Evolutionary conservation across 148 eudicot genomes (phyloP).

Genomic region (Oxyria digyna): DNA sequence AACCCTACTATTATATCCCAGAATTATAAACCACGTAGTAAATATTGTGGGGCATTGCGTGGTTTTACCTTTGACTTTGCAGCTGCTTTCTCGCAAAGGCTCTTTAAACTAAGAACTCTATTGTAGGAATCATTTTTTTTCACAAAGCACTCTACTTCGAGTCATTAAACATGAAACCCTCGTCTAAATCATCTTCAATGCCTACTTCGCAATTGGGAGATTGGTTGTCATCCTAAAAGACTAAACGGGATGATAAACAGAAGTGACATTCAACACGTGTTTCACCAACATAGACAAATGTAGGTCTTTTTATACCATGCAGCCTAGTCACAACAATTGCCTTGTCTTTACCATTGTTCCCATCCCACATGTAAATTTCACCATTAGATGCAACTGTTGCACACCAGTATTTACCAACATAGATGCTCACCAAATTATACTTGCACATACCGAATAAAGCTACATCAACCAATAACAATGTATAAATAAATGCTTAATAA

Average conservation of each 20-base stretch:
- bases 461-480: slow-evolving; percentile 13
- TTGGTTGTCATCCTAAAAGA: slow-evolving; percentile 19
- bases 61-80: slow-evolving; percentile 77
- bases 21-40: no score
- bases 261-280: slow-evolving; percentile 69
- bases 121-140: slow-evolving; percentile 21
- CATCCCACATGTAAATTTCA: slow-evolving; percentile 87
- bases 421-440: slow-evolving; percentile 42
- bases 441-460: slow-evolving; percentile 62
- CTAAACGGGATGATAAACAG: slow-evolving; percentile 78
- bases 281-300: slow-evolving; percentile 82
- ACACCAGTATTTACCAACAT: slow-evolving; percentile 90
- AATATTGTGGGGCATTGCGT: slow-evolving; percentile 66
- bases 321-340: slow-evolving; percentile 48
- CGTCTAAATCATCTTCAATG: slow-evolving; percentile 49
- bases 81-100: slow-evolving; percentile 86
- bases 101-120: slow-evolving; percentile 59
- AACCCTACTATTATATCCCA: no score
- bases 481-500: not conserved
- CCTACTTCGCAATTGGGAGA: slow-evolving; percentile 18
- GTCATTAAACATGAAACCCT: slow-evolving; percentile 56
- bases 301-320: slow-evolving; percentile 80
- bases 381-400: slow-evolving; percentile 77
- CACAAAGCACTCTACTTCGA: slow-evolving; percentile 23
- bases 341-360: slow-evolving; percentile 48